Base-by-base conservation (phyloP, 169 alveolate genomes). In the Besnoitia besnoiti region DNA sequence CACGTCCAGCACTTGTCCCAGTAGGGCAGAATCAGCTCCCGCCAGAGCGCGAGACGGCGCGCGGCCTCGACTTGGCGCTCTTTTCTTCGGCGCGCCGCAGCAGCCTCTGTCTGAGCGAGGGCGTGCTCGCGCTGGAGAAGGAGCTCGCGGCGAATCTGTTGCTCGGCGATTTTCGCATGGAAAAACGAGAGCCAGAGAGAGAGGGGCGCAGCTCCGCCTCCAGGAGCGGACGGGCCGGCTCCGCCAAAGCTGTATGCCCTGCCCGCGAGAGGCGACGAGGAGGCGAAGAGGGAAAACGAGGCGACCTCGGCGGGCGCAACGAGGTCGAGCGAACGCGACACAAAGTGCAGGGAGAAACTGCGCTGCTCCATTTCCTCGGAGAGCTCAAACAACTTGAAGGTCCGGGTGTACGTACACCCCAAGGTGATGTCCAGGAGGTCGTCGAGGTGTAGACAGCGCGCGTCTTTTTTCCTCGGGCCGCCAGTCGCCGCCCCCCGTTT, bases 1-100 rank as follows among this genome's bases (percentile, higher is more conserved):
- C 90, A 90, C 16, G 85, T 49, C 93, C 90, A 90, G 47, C 85
- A 59, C 27, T 85, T 42, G 30, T 79, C 93, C 93, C 93, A 90
- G 55, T 47, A 51, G 12, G 93, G 93, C 35, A 90, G 67, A 10
- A 90, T 62, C n/a, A 61, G 75, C 21, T 76, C 79, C 33, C 85
- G 76, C 93, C 93, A 90, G 27, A 90, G 39, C 47, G 42, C 90
- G 30, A 90, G 75, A 0, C 44, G 73, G 2, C 73, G 40, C 33
- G 90, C 90, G 50, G 89, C 93, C 2, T 82, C 93, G 27, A 42
- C 75, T 33, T 90, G 77, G 14, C 90, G n/a, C 30, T 84, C 21
- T n/a, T 24, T 55, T 2, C 90, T n/a, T 37, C 91, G 49, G 39
- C 49, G 73, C n/a, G 51, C 85, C 7, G 51, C 61, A 39, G 73